Evolutionary conservation across 768 basidiomycete genomes (phyloP).

Genomic region (Podaxis rugospora): DNA sequence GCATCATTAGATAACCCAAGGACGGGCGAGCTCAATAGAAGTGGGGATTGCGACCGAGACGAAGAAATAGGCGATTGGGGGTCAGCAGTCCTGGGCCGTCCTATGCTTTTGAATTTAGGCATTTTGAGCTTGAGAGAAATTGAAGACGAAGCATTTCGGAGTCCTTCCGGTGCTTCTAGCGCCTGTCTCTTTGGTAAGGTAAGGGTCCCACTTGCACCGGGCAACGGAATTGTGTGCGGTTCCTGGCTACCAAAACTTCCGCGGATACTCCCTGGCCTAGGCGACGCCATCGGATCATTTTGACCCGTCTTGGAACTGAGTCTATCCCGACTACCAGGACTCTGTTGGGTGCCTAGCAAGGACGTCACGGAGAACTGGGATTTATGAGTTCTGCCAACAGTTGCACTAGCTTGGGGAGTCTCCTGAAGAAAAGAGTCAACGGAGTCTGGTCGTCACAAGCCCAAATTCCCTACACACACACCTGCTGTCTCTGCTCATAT

Average conservation of each 20-base stretch:
- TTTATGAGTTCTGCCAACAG: not conserved
- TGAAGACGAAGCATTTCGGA: not conserved
- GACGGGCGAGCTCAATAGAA: not conserved
- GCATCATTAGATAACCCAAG: not conserved
- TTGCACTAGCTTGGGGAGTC: not conserved
- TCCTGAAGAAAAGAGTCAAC: not conserved
- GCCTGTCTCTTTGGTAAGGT: not conserved
- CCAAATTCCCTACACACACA: not conserved
- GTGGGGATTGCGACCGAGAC: not conserved
- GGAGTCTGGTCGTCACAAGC: not conserved
- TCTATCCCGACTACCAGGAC: not conserved
- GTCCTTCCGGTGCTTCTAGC: not conserved
- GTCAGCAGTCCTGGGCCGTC: not conserved
- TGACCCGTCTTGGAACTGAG: not conserved
- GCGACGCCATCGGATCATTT: not conserved
- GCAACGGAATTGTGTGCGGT: not conserved
- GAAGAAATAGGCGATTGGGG: not conserved
- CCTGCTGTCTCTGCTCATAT: not conserved
- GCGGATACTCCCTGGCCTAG: not conserved
- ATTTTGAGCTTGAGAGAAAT: conserved; percentile 6
- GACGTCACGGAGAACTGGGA: conserved; percentile 1
- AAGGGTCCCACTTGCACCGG: not conserved
- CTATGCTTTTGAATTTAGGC: not conserved
- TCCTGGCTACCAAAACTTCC: not conserved
- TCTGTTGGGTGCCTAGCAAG: not conserved